Conservation (phyloP, 345 rosid genomes). For the Heritiera fomes region DNA sequence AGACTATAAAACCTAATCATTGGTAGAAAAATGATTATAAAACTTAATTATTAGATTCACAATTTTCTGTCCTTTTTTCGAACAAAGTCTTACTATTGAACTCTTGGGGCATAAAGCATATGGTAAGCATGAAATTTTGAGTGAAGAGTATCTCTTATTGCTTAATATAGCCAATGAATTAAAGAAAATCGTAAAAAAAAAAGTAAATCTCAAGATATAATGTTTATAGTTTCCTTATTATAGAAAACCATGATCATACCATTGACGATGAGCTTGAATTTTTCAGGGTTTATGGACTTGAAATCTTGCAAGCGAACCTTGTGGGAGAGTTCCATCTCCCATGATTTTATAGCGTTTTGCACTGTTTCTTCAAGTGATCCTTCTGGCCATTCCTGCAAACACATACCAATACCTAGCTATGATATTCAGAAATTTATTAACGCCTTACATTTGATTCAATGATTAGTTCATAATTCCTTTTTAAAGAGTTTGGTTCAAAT, state of each 20-base stretch:
- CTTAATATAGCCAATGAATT: too few species aligned
- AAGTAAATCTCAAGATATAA: not conserved
- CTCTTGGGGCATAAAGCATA: not conserved
- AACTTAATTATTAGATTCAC: too few species aligned
- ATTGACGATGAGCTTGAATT: conserved; percentile 72
- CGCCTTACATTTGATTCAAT: not conserved
- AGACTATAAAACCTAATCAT: too few species aligned
- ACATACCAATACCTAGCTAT: too few species aligned
- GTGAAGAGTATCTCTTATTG: too few species aligned
- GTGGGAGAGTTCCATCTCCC: conserved; percentile 91
- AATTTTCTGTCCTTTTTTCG: too few species aligned
- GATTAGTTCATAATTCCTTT: not conserved
- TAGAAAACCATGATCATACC: conserved; percentile 34
- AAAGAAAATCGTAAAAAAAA: too few species aligned
- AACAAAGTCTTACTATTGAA: not conserved
- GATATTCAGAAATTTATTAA: too few species aligned
- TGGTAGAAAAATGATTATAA: too few species aligned
- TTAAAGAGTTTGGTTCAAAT: too few species aligned
- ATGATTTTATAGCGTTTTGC: conserved; percentile 76
- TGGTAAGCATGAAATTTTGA: not conserved
- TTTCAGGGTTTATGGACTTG: conserved; percentile 67
- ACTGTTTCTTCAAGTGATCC: conserved; percentile 79
- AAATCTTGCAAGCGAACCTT: conserved; percentile 66
- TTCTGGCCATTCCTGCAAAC: conserved; percentile 63
- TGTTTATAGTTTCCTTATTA: not conserved